A percentile compares a stretch with the other conserved stretches of the same genome.
These are phyloP conservation scores for Boletus coccyginus DNA, from an alignment of 768 basidiomycete species.

Conservation along the genomic window DNA sequence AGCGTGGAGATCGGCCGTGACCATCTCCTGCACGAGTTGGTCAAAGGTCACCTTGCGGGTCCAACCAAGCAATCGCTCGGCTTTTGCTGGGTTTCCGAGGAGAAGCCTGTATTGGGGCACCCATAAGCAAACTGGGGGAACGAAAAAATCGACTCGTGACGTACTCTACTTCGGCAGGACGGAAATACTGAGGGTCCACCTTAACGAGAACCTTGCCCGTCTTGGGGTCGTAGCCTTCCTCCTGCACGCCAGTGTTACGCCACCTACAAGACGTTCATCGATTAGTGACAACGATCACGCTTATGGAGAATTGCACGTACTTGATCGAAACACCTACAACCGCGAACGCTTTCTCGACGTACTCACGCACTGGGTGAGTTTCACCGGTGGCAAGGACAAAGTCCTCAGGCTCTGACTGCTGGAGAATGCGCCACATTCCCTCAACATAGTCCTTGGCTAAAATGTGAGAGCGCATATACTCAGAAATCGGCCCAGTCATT, in stretches of 20 bases:
- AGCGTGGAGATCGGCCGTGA: slow-evolving; percentile 74
- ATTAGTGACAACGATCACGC: slow-evolving; percentile 1
- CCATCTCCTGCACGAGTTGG: slow-evolving; percentile 89
- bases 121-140: not conserved
- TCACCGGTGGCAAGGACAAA: slow-evolving; percentile 96
- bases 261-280: slow-evolving; percentile 47
- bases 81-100: slow-evolving; percentile 86
- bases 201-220: slow-evolving; percentile 74
- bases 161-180: slow-evolving; percentile 92
- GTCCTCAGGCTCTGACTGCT: slow-evolving; percentile 79
- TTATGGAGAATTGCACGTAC: slow-evolving; percentile 35
- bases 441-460: slow-evolving; percentile 88
- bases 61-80: slow-evolving; percentile 87
- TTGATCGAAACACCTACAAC: slow-evolving; percentile 64
- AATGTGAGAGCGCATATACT: not conserved
- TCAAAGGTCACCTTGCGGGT: slow-evolving; percentile 84
- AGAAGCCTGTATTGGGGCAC: slow-evolving; percentile 53
- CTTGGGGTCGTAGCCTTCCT: slow-evolving; percentile 71
- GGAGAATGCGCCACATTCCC: slow-evolving; percentile 97
- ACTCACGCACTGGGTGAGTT: slow-evolving; percentile 93
- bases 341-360: slow-evolving; percentile 82
- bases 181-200: slow-evolving; percentile 89
- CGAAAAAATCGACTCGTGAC: slow-evolving; percentile 31
- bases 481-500: not conserved
- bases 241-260: slow-evolving; percentile 72